Base-by-base conservation (phyloP, 2,329 filamentous ascomycete genomes). In the Onygena corvina region DNA sequence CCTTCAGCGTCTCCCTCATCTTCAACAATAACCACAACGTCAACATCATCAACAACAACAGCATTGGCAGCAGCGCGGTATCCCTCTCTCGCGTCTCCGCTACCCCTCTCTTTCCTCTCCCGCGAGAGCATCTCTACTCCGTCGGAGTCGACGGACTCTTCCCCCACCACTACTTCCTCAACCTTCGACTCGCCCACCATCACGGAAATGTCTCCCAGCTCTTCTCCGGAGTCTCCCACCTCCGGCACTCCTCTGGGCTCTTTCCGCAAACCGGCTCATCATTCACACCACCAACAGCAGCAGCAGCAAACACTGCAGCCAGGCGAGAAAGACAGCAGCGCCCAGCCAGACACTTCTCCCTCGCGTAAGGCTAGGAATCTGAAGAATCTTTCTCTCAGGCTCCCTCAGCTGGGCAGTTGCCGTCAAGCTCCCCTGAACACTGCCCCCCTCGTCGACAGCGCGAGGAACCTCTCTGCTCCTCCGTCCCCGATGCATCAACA, bases 141-240 rank as follows among this genome's bases (percentile, higher is more conserved):
- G n/a, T 86, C 84, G 12, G 86, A 86, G 55, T 96, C 92, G 1
- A 86, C 86, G 35, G 89, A 94, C 61, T 94, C 90, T 18, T 96
- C 90, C 6, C 92, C 92, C 1, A 96, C 90, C 5, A 95, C 89
- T 2, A 94, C 90, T 1, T 78, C 92, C 46, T 94, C 88, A 4
- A 94, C 87, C 16, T 86, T 90, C 55, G 90, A 94, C 68, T 93
- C 89, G 3, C 90, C 87, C 6, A 86, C 87, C 25, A 75, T 92
- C 45, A 89, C 89, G 25, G 90, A 96, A 59, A 83, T 86, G 5
- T 95, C 90, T 3, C 88, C 92, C 2, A 90, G 84, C 47, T 87
- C 89, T 18, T 95, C 90, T 1, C 90, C 90, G 6, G 89, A 95
- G 66, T 95, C 92, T 2, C 86, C 88, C 1, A 72, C 84, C 49